Evolutionary conservation across 345 rosid species (phyloP).

Genomic region (Salix udensis): DNA sequence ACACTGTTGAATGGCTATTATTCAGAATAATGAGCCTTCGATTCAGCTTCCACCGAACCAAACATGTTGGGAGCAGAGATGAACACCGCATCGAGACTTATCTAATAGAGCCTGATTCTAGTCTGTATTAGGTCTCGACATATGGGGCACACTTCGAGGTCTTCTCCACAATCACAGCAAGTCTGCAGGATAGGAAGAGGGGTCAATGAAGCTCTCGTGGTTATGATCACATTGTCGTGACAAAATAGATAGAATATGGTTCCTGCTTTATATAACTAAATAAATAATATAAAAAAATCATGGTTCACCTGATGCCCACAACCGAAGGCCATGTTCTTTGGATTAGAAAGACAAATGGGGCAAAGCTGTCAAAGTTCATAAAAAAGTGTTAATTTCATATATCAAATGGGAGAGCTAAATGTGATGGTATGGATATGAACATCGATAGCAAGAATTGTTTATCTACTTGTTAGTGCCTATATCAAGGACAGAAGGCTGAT

Average conservation of each 20-base stretch:
- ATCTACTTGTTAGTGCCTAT: not conserved
- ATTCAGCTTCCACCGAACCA: conserved; percentile 3
- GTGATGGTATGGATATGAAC: not conserved
- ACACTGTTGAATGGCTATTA: not conserved
- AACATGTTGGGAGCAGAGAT: not conserved
- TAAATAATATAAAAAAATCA: not conserved
- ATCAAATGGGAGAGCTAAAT: no score
- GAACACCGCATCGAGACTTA: not conserved
- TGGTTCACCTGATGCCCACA: conserved; percentile 75
- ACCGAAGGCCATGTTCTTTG: conserved; percentile 73
- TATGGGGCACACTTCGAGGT: conserved; percentile 63
- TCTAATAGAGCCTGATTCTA: conserved; percentile 66
- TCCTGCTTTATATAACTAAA: not conserved
- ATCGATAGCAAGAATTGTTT: not conserved
- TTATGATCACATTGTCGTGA: not conserved
- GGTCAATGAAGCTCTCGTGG: not conserved
- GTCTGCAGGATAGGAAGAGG: conserved; percentile 37
- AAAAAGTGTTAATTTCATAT: not conserved
- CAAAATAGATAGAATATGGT: not conserved
- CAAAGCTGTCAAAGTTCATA: conserved; percentile 44
- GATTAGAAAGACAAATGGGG: conserved; percentile 59
- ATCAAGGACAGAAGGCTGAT: not conserved
- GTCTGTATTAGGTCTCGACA: conserved; percentile 54
- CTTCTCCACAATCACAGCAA: conserved; percentile 70
- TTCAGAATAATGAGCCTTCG: not conserved